phyloP scores from a whole-genome alignment of 2,329 filamentous ascomycete species.

The Tympanopsis confertula region DNA sequence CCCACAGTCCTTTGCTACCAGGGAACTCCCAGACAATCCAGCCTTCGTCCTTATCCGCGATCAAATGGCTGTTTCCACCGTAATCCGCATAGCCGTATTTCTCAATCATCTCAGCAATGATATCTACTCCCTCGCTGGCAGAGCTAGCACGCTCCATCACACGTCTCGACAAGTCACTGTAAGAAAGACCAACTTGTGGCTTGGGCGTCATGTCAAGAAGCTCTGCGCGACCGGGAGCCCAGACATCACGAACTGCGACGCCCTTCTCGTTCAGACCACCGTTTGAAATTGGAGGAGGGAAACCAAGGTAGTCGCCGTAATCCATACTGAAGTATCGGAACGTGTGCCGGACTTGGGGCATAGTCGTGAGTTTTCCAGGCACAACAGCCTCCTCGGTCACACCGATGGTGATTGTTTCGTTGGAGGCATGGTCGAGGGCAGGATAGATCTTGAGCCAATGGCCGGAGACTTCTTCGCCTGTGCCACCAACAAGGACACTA shows the following conservation, averaged over 20 bases:
- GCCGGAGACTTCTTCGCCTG: slow-evolving; percentile 32
- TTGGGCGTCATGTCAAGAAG: slow-evolving; percentile 25
- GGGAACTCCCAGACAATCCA: slow-evolving; percentile 16
- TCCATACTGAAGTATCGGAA: slow-evolving; percentile 15
- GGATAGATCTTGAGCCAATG: slow-evolving; percentile 33
- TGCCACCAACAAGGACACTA: slow-evolving; percentile 29
- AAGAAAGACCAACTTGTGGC: slow-evolving; percentile 25
- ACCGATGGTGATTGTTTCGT: slow-evolving; percentile 28
- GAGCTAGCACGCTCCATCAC: slow-evolving; percentile 25
- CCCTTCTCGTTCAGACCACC: slow-evolving; percentile 29
- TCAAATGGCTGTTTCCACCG: slow-evolving; percentile 27
- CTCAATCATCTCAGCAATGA: slow-evolving; percentile 24
- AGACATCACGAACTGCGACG: slow-evolving; percentile 26
- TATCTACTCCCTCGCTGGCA: slow-evolving; percentile 26
- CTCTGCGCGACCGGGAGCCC: slow-evolving; percentile 24
- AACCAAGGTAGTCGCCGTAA: slow-evolving; percentile 25
- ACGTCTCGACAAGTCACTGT: slow-evolving; percentile 24
- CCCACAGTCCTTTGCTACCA: slow-evolving; percentile 12
- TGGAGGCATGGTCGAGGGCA: slow-evolving; percentile 22
- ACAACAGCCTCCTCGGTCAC: slow-evolving; percentile 23
- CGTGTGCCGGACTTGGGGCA: slow-evolving; percentile 13
- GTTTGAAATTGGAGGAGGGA: slow-evolving; percentile 28
- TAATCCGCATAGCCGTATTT: slow-evolving; percentile 27
- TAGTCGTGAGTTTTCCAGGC: slow-evolving; percentile 14
- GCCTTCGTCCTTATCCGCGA: slow-evolving; percentile 19